Percentiles rank a stretch among this genome's conserved stretches.
Conservation (phyloP, 305 asterid species). For the Plantago rigida region DNA sequence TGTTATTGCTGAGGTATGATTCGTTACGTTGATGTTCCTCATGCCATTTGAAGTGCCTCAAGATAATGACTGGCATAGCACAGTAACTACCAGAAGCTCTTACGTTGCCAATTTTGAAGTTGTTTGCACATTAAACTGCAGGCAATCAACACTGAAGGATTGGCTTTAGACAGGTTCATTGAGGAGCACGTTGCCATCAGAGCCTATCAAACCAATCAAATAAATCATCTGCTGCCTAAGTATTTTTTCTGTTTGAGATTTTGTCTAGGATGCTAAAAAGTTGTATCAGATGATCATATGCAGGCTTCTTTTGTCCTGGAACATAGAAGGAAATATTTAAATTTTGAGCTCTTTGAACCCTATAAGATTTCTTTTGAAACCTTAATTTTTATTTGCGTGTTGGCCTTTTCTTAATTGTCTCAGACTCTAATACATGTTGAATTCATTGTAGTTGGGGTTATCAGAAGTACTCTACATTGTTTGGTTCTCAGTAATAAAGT, state of each 20-base stretch:
- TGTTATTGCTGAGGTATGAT: constrained; percentile 72
- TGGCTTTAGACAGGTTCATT: constrained; percentile 51
- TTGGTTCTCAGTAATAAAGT: no score
- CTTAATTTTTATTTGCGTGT: not conserved
- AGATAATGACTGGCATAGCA: not conserved
- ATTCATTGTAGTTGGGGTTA: no score
- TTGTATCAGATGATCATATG: constrained; percentile 7
- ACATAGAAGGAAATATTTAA: constrained; percentile 14
- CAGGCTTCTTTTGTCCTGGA: constrained; percentile 10
- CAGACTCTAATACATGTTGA: not conserved
- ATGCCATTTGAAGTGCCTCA: constrained; percentile 1
- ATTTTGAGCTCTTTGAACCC: constrained; percentile 16
- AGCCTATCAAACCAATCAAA: no score
- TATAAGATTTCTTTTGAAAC: not conserved
- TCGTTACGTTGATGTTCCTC: constrained; percentile 15
- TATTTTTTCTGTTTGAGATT: constrained; percentile 20
- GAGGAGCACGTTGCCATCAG: constrained; percentile 45
- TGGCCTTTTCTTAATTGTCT: not conserved
- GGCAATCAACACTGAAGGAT: constrained; percentile 57
- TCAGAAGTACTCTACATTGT: no score
- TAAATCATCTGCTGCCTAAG: constrained; percentile 42
- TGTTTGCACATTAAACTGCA: constrained; percentile 22
- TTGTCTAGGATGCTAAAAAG: constrained; percentile 12
- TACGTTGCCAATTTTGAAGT: not conserved
- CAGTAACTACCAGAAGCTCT: not conserved